Evolutionary conservation across 345 rosid species (phyloP), one percentile per base, ranked within the genome.

Genomic region (Theobroma cacao): DNA sequence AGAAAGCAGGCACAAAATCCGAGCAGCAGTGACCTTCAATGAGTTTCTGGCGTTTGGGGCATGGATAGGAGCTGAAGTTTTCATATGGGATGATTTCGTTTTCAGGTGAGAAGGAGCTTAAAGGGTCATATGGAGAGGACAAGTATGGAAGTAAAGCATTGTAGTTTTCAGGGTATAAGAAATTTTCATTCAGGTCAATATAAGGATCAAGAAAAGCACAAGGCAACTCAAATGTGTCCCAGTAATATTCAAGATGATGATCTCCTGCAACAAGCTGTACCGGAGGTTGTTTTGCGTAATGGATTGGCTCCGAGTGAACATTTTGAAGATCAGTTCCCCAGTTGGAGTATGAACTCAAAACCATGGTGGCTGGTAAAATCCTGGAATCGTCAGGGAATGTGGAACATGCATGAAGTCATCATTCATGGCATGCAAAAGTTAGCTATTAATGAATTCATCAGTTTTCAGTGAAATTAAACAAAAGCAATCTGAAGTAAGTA

Each of bases 1-100:
- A 31, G 61, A 50, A 31, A 20, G 61, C 60, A 20, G 75, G 45
- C 75, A 31, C n/a, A 14, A 31, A 31, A 72, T 74, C 43, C 1
- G 30, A 56, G 64, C 30, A 38, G 22, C 22, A 63, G 8, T 33
- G 70, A n/a, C 47, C 45, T 28, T 75, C 60, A 18, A 31, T 11
- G 61, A 50, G 48, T 62, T 47, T 75, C 15, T 45, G 60, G 30
- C 78, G 78, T n/a, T 75, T 75, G 17, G 61, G 17, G 34, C 18
- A 76, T n/a, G 61, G 47, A 8, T 45, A 62, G 13, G 78, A 63
- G 28, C 48, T 13, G 31, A 48, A 63, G 13, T 50, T 52, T 48
- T 50, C 34, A n/a, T 18, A 62, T 4, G 78, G 58, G 78, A 61
- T 26, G 68, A 18, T 61, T 58, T 60, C 68, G 68, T 10, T 61